Conservation (phyloP, 129 eudicot species). For the Arctium minus region DNA sequence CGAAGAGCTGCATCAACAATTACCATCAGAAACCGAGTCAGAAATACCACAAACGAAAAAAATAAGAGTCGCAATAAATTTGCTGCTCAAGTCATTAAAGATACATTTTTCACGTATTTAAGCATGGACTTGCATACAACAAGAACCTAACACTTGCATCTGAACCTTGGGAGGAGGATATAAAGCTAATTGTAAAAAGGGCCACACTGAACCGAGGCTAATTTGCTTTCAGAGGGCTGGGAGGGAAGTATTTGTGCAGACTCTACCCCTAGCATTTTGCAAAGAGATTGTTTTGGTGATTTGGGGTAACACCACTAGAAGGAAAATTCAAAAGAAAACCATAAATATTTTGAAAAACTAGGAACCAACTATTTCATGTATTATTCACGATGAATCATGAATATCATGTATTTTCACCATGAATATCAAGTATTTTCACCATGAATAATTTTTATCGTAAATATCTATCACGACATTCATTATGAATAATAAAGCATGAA, state of each 20-base stretch:
- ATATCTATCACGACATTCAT: not conserved
- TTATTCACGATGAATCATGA: not conserved
- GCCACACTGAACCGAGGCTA: not conserved
- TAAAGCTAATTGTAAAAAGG: not conserved
- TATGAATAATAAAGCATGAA: too few relatives aligned
- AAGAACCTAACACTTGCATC: too few relatives aligned
- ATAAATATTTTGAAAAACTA: not conserved
- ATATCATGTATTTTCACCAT: not conserved
- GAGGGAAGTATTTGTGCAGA: too few relatives aligned
- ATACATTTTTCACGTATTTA: not conserved
- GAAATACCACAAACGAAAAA: not conserved
- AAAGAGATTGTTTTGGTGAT: not conserved
- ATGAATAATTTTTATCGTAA: not conserved
- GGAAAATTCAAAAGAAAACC: not conserved
- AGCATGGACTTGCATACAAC: too few relatives aligned
- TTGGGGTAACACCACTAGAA: not conserved
- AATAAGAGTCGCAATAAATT: not conserved
- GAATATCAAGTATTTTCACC: not conserved
- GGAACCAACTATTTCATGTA: not conserved
- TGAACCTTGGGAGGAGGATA: too few relatives aligned
- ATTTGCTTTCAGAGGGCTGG: too few relatives aligned
- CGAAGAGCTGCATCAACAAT: slow-evolving; percentile 59
- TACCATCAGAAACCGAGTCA: not conserved
- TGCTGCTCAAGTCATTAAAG: not conserved
- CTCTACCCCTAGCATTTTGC: not conserved